Conservation (phyloP, 2,329 filamentous ascomycete species). For the Colletotrichum sp. region DNA sequence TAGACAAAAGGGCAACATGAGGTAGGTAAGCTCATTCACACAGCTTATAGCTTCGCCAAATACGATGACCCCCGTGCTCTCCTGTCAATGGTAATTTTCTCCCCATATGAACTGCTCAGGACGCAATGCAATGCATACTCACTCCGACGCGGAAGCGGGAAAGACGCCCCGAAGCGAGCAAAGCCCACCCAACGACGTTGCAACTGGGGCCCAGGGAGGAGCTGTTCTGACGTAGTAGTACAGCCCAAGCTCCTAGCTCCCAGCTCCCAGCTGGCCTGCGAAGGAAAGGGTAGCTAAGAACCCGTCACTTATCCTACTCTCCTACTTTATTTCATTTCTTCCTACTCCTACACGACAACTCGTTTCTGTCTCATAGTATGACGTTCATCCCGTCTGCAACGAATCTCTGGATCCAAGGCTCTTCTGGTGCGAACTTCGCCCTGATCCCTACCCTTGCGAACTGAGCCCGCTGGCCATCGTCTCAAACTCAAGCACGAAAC, state of each 20-base stretch:
- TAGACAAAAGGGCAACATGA: background rate
- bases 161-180: background rate
- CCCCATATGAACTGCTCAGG: background rate
- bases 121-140: background rate
- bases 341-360: background rate
- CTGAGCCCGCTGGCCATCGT: background rate
- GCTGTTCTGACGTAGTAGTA: slow-evolving; percentile 14
- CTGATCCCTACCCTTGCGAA: background rate
- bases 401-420: background rate
- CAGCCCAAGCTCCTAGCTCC: background rate
- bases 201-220: background rate
- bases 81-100: background rate
- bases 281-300: background rate
- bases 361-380: background rate
- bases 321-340: background rate
- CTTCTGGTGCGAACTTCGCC: background rate
- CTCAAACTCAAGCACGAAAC: background rate
- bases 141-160: background rate
- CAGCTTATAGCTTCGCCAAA: background rate
- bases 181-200: background rate
- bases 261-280: background rate
- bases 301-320: background rate
- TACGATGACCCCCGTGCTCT: background rate
- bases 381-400: background rate
- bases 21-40: background rate